These are phyloP conservation scores for Hibiscus trionum DNA, from an alignment of 345 rosid species.

Conservation along the genomic window DNA sequence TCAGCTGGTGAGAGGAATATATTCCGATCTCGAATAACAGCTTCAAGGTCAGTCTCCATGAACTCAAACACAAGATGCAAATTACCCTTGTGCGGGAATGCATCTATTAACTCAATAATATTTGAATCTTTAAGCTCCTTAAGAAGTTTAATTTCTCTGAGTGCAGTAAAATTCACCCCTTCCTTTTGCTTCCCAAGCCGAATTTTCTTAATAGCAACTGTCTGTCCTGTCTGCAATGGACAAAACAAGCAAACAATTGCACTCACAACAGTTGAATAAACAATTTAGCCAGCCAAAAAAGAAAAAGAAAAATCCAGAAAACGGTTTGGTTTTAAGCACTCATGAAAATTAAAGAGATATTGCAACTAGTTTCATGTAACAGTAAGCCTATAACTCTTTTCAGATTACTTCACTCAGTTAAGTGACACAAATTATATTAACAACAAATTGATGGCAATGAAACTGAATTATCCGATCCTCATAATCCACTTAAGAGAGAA, in stretches of 20 bases:
- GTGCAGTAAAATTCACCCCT: constrained; percentile 88
- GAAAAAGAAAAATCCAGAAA: too few species aligned
- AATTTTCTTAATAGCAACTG: constrained; percentile 93
- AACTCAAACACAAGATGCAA: constrained; percentile 92
- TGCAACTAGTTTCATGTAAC: too few species aligned
- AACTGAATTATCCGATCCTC: background rate
- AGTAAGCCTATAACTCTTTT: background rate
- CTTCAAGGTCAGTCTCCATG: constrained; percentile 99
- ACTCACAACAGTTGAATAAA: background rate
- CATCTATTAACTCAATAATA: constrained; percentile 74
- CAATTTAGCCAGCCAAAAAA: background rate
- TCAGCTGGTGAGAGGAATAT: constrained; percentile 90
- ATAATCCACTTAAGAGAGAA: background rate
- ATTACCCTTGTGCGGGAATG: constrained; percentile 93
- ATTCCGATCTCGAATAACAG: constrained; percentile 77
- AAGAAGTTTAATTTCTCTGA: constrained; percentile 86
- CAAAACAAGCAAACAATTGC: background rate
- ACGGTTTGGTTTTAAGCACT: too few species aligned
- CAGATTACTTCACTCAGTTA: background rate
- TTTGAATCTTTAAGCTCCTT: constrained; percentile 83
- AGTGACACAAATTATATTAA: background rate
- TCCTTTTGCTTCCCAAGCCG: constrained; percentile 90
- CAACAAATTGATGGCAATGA: background rate
- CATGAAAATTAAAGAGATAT: too few species aligned
- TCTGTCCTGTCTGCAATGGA: constrained; percentile 57